These are phyloP conservation scores for Ensete ventricosum DNA, from an alignment of 176 grass and related monocot species.

Conservation along the genomic window DNA sequence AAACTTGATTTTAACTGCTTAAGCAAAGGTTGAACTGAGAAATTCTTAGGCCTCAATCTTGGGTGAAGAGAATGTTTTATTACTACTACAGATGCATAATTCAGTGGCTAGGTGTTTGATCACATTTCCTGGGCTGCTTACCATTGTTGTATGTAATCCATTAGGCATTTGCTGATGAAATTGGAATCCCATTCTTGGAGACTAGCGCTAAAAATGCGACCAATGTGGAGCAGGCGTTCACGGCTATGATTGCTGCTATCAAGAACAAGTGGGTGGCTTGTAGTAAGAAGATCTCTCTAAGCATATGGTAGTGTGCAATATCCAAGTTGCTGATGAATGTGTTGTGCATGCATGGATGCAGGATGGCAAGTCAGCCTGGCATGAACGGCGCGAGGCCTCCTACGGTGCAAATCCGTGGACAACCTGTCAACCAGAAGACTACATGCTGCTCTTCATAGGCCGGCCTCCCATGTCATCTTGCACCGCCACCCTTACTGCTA, in stretches of 20 bases:
- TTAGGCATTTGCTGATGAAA: slow-evolving; percentile 11
- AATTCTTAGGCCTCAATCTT: too few species aligned
- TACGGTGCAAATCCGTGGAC: slow-evolving; percentile 8
- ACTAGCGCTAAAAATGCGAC: slow-evolving; percentile 12
- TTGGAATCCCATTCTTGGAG: slow-evolving; percentile 13
- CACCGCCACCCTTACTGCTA: too few species aligned
- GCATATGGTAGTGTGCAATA: not conserved
- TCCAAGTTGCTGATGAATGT: not conserved
- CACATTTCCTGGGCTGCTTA: not conserved
- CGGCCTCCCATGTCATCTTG: too few species aligned
- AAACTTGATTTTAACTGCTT: too few species aligned
- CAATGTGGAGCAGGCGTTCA: slow-evolving; percentile 10
- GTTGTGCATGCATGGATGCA: not conserved
- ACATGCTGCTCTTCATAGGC: slow-evolving; percentile 8
- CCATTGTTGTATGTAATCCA: too few species aligned
- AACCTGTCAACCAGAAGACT: slow-evolving; percentile 14
- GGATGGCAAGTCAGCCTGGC: not conserved
- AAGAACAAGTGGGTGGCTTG: not conserved
- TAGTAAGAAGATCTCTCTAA: not conserved
- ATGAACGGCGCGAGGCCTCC: slow-evolving; percentile 2
- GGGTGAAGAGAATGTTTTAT: too few species aligned
- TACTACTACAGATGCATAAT: too few species aligned
- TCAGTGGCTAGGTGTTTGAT: not conserved
- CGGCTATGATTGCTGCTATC: slow-evolving; percentile 1
- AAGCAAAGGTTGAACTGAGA: too few species aligned